phyloP scores from a whole-genome alignment of 2,329 filamentous ascomycete genomes.

The Tolypocladium guangdongense region DNA sequence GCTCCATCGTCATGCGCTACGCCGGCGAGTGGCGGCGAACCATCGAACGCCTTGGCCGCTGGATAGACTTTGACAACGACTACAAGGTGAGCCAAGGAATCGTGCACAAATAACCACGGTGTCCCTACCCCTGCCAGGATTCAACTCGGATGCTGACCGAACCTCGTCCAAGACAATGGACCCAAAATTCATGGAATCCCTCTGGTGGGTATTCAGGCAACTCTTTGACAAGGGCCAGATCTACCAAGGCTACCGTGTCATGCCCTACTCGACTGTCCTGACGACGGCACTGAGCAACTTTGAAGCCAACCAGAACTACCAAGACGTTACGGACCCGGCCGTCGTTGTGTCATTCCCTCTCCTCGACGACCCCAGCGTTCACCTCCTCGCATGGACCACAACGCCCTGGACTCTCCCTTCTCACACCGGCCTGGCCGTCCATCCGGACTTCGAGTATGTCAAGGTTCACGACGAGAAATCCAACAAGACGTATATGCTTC shows the following conservation, averaged over 20 bases:
- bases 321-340: constrained; percentile 83
- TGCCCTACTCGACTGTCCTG: constrained; percentile 89
- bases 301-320: constrained; percentile 89
- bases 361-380: constrained; percentile 62
- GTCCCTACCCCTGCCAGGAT: neutral
- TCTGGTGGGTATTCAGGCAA: constrained; percentile 96
- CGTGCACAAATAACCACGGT: neutral
- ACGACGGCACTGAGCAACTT: constrained; percentile 88
- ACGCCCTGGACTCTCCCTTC: constrained; percentile 80
- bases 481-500: constrained; percentile 72
- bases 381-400: constrained; percentile 79
- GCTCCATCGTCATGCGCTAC: constrained; percentile 87
- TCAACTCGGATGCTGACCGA: neutral
- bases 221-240: constrained; percentile 82
- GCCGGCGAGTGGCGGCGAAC: constrained; percentile 78
- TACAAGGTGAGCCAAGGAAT: constrained; percentile 55
- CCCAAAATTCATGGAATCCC: constrained; percentile 85
- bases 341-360: constrained; percentile 83
- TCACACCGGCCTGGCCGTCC: constrained; percentile 64
- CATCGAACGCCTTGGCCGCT: constrained; percentile 79
- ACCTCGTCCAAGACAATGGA: constrained; percentile 65
- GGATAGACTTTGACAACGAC: constrained; percentile 97
- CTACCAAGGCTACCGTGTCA: constrained; percentile 83
- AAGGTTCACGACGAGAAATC: constrained; percentile 77
- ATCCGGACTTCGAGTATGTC: constrained; percentile 77